Evolutionary conservation across 768 basidiomycete species (phyloP), one percentile per base, ranked within the genome.

Genomic region (Mycena haematopus): DNA sequence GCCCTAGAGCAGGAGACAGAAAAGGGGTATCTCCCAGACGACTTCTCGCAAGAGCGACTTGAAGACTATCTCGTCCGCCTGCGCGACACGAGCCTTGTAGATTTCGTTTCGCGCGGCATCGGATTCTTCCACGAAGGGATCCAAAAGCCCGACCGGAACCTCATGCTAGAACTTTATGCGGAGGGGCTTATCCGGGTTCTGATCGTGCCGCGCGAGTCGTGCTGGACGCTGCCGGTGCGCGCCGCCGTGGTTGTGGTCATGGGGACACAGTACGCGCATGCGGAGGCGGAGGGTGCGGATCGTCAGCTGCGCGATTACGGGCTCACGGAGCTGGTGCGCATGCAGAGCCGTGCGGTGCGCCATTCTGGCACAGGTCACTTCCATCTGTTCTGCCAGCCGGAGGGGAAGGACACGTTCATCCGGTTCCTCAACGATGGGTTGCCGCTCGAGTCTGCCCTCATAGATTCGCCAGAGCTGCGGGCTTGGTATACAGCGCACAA

Each of bases 351-450:
- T 33, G 95, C 95, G 4, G 84, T 94, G 14, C 84, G 83, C 57
- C 86, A 88, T 65, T 76, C 80, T 1, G 80, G 79, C 11, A 67
- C 78, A 0, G 91, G 93, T 0, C 82, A 82, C 59, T 95, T 96
- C 77, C 81, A 90, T 70, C 76, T 99, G 49, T 92, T 99, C 72
- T 98, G 96, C 74, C 96, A 95, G 67, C 80, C 87, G 7, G 96
- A 97, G 73, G 86, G 89, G 51, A 85, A 87, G 63, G 92, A 94
- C 65, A 89, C 89, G 15, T 88, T 94, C 72, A 83, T 84, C 46
- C 87, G 90, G 25, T 95, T 96, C 79, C 76, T 99, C 65, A 87
- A 89, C 59, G 90, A 95, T 22, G 97, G 97, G 6, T 78, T 96
- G 22, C 93, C 95, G 1, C 77, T 98, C 36, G 97, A 99, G 76